Conservation (phyloP, 2,329 filamentous ascomycete species). For the Aquanectria penicillioides region DNA sequence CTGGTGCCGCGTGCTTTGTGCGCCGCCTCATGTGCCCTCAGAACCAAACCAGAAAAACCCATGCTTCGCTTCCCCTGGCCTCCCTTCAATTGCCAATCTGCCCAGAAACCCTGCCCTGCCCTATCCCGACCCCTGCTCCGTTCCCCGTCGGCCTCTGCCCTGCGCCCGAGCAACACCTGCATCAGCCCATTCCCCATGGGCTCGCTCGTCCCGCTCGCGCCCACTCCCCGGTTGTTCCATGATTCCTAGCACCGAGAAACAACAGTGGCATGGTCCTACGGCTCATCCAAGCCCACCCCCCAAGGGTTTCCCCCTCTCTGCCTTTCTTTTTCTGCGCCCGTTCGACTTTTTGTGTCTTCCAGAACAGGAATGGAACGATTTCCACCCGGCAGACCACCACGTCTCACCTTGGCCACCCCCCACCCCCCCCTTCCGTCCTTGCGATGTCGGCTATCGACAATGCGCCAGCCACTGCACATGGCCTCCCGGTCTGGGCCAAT, state of each 20-base stretch:
- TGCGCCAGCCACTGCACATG: constrained; percentile 14
- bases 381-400: not conserved
- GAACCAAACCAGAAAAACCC: too few species aligned
- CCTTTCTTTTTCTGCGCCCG: not conserved
- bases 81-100: constrained; percentile 18
- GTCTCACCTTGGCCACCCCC: too few species aligned
- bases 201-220: constrained; percentile 11
- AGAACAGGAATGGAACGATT: constrained; percentile 39
- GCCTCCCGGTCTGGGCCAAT: constrained; percentile 6
- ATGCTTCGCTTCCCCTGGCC: constrained; percentile 10
- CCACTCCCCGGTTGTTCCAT: constrained; percentile 11
- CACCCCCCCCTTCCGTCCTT: too few species aligned
- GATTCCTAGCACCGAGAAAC: constrained; percentile 21
- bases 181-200: constrained; percentile 39
- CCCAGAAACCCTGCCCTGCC: constrained; percentile 4
- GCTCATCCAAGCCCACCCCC: not conserved
- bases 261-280: constrained; percentile 25
- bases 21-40: not conserved
- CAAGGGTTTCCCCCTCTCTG: not conserved
- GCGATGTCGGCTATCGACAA: constrained; percentile 22
- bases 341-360: constrained; percentile 28
- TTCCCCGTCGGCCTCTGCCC: constrained; percentile 21
- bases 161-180: constrained; percentile 31
- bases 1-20: too few species aligned
- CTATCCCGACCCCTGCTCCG: constrained; percentile 12